Base-by-base conservation (phyloP, 2,329 filamentous ascomycete species). In the Sporothrix curviconia region DNA sequence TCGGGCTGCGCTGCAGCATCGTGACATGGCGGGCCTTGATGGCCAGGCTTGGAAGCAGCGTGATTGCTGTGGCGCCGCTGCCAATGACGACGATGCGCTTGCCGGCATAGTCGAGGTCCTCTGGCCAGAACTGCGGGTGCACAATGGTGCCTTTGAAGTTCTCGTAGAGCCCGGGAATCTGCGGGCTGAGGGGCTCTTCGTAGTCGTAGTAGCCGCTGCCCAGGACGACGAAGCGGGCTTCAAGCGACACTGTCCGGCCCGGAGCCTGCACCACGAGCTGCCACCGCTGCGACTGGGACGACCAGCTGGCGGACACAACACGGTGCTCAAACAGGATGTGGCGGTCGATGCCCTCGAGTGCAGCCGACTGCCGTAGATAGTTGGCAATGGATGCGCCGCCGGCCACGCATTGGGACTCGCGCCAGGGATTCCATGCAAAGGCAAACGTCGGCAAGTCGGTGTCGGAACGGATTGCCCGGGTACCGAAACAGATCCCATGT, bases 401-500 rank as follows among this genome's bases (percentile, higher is more conserved):
- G 0, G 77, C 81, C 64, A 86, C 79, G 40, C 73, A 72, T 53
- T 75, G 72, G 7, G 71, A 66, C 36, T 81, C 74, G 6, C 71
- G 74, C 87, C 87, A 92, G 4, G 86, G 86, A 50, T 85, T 77
- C 83, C 87, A 92, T 0, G 79, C 69, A 60, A 91, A 86, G 37
- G 82, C 82, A 57, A 85, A 86, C 0, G 80, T 75, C 53, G 75
- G 78, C 63, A 87, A 76, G 65, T 80, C 76, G 0, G 82, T 85
- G 65, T 87, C 84, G 37, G 82, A 85, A 34, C 84, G 81, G 59
- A 91, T 81, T n/a, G 34, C 87, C 85, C 0, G 87, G 88, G 66
- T 90, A 91, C 39, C 79, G 81, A 75, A 89, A 92, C 55, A 90
- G 79, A 64, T 81, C 82, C 88, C 88, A 92, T 14, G 88, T 92